Percentiles rank a stretch among this genome's conserved stretches.
phyloP scores from a whole-genome alignment of 331 rosid species.

The Malus hybrid region DNA sequence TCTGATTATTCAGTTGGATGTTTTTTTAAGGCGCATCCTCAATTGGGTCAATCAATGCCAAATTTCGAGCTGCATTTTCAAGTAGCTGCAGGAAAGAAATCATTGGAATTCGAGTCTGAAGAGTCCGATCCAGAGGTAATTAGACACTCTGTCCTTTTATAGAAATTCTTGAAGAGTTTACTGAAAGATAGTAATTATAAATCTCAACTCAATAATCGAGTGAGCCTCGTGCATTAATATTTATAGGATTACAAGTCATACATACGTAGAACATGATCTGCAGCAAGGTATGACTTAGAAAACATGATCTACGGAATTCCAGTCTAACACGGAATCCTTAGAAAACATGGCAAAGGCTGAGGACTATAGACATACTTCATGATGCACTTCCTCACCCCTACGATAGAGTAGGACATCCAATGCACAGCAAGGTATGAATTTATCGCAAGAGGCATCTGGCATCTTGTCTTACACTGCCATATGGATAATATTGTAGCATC shows the following conservation, averaged over 20 bases:
- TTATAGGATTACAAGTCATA: too few relatives aligned
- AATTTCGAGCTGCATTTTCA: slow-evolving; percentile 65
- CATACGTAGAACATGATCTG: too few relatives aligned
- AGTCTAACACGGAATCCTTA: background rate
- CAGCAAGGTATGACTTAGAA: too few relatives aligned
- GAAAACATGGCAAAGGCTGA: slow-evolving; percentile 77
- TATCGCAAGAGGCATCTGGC: background rate
- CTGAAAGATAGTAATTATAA: background rate
- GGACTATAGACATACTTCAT: slow-evolving; percentile 50
- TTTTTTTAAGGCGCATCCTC: slow-evolving; percentile 61
- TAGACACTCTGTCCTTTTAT: background rate
- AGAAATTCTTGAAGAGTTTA: slow-evolving; percentile 1
- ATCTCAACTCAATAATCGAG: too few relatives aligned
- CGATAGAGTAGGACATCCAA: slow-evolving; percentile 66
- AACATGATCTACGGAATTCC: too few relatives aligned
- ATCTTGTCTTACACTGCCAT: too few relatives aligned
- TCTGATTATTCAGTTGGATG: background rate
- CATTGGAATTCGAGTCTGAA: slow-evolving; percentile 59
- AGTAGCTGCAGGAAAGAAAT: slow-evolving; percentile 70
- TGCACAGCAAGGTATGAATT: slow-evolving; percentile 61
- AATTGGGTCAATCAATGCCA: slow-evolving; percentile 58
- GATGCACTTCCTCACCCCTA: slow-evolving; percentile 64
- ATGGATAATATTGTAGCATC: background rate
- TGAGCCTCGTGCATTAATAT: too few relatives aligned
- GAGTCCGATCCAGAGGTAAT: slow-evolving; percentile 81